Percentiles rank a stretch among this genome's conserved stretches.
Conservation (phyloP, 352 stramenopile species). For the Globisporangium solare region DNA sequence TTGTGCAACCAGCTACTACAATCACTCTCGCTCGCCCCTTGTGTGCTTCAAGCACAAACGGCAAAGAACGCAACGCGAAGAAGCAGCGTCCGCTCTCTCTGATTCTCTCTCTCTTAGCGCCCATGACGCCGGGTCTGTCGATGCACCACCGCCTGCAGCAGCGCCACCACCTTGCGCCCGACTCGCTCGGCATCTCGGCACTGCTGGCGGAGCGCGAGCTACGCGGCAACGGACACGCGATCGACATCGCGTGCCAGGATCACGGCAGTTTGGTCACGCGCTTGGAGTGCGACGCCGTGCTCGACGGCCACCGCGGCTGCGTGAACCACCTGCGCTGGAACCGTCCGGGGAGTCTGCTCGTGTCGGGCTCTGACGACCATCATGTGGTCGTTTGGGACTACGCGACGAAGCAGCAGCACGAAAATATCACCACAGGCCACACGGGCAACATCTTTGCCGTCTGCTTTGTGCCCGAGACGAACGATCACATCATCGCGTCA, state of each 20-base stretch:
- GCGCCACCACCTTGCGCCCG: neutral
- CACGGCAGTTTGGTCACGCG: constrained; percentile 59
- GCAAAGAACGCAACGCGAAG: no score
- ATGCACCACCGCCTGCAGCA: constrained; percentile 1
- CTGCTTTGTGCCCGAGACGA: constrained; percentile 76
- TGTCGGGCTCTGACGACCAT: constrained; percentile 82
- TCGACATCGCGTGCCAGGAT: constrained; percentile 42
- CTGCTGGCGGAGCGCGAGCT: constrained; percentile 55
- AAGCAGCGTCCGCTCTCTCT: no score
- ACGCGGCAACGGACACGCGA: constrained; percentile 36
- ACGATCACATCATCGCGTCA: constrained; percentile 76
- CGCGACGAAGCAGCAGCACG: constrained; percentile 33
- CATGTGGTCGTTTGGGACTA: constrained; percentile 82
- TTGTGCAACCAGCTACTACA: no score
- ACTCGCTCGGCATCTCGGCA: constrained; percentile 18
- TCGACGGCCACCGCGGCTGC: constrained; percentile 62
- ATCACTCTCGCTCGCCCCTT: no score
- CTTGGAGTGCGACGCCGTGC: constrained; percentile 45
- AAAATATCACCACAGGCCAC: constrained; percentile 73
- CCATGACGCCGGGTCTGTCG: no score
- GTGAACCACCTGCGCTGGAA: constrained; percentile 88
- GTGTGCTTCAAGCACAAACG: no score
- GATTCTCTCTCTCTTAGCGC: no score
- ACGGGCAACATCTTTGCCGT: constrained; percentile 85
- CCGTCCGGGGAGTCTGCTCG: constrained; percentile 50